A percentile compares a stretch with the other conserved stretches of the same genome.
phyloP scores from a whole-genome alignment of 1,284 basidiomycete genomes.

The Malassezia globosa region DNA sequence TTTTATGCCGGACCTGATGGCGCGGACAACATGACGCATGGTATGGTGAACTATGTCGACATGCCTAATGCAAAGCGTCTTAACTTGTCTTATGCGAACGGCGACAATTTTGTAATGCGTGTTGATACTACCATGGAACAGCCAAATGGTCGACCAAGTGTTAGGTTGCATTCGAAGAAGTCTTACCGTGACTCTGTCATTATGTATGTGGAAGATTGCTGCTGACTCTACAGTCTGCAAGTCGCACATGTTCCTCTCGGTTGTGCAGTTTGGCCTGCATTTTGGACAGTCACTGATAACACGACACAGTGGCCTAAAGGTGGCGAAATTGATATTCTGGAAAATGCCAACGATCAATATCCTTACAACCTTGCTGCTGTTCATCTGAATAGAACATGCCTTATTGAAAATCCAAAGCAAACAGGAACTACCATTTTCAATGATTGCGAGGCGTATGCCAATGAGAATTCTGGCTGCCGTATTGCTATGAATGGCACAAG shows the following conservation, averaged over 20 bases:
- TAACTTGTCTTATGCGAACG: slow-evolving; percentile 36
- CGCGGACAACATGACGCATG: slow-evolving; percentile 30
- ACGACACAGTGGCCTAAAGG: slow-evolving; percentile 31
- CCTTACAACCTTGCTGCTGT: slow-evolving; percentile 24
- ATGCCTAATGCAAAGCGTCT: slow-evolving; percentile 18
- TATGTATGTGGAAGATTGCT: too few relatives aligned
- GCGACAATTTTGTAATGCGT: slow-evolving; percentile 29
- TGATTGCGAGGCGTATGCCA: slow-evolving; percentile 29
- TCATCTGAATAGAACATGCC: slow-evolving; percentile 23
- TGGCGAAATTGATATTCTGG: slow-evolving; percentile 44
- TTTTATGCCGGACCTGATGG: slow-evolving; percentile 23
- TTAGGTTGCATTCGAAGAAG: slow-evolving; percentile 36
- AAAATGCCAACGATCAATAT: slow-evolving; percentile 42
- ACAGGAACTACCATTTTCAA: slow-evolving; percentile 24
- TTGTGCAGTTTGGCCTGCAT: slow-evolving; percentile 44
- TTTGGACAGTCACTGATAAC: slow-evolving; percentile 40
- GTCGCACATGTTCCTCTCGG: slow-evolving; percentile 36
- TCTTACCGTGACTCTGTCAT: slow-evolving; percentile 37
- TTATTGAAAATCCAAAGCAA: slow-evolving; percentile 6
- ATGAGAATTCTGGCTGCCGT: slow-evolving; percentile 30
- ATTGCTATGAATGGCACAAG: slow-evolving; percentile 32
- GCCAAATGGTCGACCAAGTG: slow-evolving; percentile 26
- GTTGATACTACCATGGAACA: slow-evolving; percentile 27
- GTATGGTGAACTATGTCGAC: slow-evolving; percentile 34
- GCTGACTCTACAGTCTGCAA: too few relatives aligned